These are phyloP conservation scores for Iberis pinnata DNA, from an alignment of 345 rosid genomes.

Conservation along the genomic window DNA sequence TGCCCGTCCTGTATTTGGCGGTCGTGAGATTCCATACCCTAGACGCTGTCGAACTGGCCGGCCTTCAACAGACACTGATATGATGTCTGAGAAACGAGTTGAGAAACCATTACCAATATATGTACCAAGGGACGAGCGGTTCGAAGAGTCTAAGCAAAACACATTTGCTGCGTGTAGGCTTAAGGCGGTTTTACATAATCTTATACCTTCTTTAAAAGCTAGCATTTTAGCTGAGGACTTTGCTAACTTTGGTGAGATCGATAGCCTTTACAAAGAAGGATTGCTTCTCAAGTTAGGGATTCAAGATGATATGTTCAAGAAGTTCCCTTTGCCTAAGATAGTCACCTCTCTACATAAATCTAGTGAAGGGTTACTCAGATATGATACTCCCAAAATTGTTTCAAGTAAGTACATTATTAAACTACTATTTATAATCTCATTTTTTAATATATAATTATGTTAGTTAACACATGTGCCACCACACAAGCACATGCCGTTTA, in stretches of 20 bases:
- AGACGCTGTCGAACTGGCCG: constrained; percentile 97
- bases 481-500: constrained; percentile 14
- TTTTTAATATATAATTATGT: background rate
- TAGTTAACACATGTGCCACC: constrained; percentile 12
- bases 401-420: constrained; percentile 51
- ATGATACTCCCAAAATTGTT: constrained; percentile 73
- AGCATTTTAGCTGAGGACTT: constrained; percentile 69
- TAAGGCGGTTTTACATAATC: constrained; percentile 68
- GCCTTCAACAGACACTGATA: constrained; percentile 45
- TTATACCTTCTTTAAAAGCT: constrained; percentile 73
- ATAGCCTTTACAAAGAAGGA: constrained; percentile 81
- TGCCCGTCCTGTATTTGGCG: constrained; percentile 68
- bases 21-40: constrained; percentile 62
- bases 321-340: constrained; percentile 60
- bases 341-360: constrained; percentile 54
- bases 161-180: constrained; percentile 73
- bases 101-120: constrained; percentile 91
- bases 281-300: constrained; percentile 73
- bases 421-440: background rate
- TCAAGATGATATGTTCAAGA: constrained; percentile 67
- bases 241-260: constrained; percentile 63
- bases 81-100: constrained; percentile 65
- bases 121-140: constrained; percentile 92
- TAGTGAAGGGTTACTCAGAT: constrained; percentile 76
- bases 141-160: constrained; percentile 69